These are phyloP conservation scores for Pythium aphanidermatum DNA, from an alignment of 352 stramenopile genomes.

Conservation along the genomic window DNA sequence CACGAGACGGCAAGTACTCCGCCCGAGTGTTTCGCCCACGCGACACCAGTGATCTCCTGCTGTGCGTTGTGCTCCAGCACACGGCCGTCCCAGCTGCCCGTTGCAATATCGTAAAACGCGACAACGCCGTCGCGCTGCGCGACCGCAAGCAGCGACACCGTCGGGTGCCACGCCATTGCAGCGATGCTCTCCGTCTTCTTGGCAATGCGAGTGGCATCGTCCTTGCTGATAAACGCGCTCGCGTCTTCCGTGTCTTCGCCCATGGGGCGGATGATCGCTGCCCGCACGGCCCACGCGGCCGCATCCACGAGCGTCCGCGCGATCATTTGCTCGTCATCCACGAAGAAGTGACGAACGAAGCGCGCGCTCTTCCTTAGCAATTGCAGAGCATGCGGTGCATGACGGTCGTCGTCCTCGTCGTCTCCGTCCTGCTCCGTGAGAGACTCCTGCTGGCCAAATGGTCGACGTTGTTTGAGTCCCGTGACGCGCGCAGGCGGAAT, in stretches of 20 bases:
- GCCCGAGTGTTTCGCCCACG: slow-evolving; percentile 60
- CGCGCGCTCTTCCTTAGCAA: slow-evolving; percentile 30
- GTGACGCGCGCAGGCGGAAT: slow-evolving; percentile 49
- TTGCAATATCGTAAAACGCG: slow-evolving; percentile 53
- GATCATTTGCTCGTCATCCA: slow-evolving; percentile 58
- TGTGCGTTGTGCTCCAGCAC: slow-evolving; percentile 60
- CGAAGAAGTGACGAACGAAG: slow-evolving; percentile 32
- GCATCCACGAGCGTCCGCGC: slow-evolving; percentile 27
- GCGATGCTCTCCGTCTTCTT: slow-evolving; percentile 38
- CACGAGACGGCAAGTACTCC: slow-evolving; percentile 59
- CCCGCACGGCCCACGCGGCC: slow-evolving; percentile 10
- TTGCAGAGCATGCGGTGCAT: slow-evolving; percentile 31
- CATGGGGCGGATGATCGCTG: slow-evolving; percentile 22
- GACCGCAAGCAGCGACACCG: slow-evolving; percentile 50
- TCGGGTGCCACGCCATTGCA: slow-evolving; percentile 55
- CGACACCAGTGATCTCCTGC: slow-evolving; percentile 42
- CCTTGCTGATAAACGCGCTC: slow-evolving; percentile 16
- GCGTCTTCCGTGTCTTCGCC: slow-evolving; percentile 23
- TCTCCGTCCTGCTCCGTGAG: slow-evolving; percentile 37
- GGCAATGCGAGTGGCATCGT: slow-evolving; percentile 8
- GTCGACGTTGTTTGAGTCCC: slow-evolving; percentile 39
- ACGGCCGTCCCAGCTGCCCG: slow-evolving; percentile 45
- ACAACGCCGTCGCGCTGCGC: slow-evolving; percentile 64
- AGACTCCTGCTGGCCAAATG: slow-evolving; percentile 53
- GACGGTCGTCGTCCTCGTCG: slow-evolving; percentile 26